Evolutionary conservation across 345 rosid genomes (phyloP), one percentile per base, ranked within the genome.

Genomic region (Citrus trifoliata): DNA sequence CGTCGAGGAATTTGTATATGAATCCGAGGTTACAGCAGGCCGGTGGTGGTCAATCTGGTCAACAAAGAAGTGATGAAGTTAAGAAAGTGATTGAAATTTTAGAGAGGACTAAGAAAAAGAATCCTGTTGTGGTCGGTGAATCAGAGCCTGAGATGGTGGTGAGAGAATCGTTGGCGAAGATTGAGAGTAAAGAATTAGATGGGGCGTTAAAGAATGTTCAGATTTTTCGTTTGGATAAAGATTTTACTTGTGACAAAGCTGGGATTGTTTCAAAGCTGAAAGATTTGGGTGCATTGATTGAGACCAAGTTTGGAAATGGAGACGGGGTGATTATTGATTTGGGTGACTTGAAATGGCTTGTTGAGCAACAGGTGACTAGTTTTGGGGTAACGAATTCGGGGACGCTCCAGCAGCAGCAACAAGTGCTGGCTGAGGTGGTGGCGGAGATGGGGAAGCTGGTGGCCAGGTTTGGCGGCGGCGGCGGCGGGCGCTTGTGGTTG

Each of bases 301-400:
- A 89, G 87, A 70, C 83, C 22, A 82, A 79, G 86, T 79, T 90
- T n/a, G 85, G 78, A 67, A 80, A 77, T 60, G 58, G 58, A 19
- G 86, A 89, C 5, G 93, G 99, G 13, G 88, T 90, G 81, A 82
- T 96, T 82, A 83, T 96, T 33, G 85, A 96, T 87, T 86, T 96
- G 83, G 99, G 98, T 3, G 97, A 96, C 87, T 85, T 96, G 82
- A 96, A 94, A 79, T 96, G 99, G 98, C 88, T 96, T 64, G 95
- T 86, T 67, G 95, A 90, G 82, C 86, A 87, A 73, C 91, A 88
- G 71, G 67, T 62, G 68, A 62, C 67, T 53, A 60, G 71, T 58
- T 73, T 42, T 61, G 65, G 72, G 48, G 28, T 22, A 4, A 48
- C 70, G 32, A 37, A 73, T 18, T 10, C 75, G 66, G 82, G 64